Conservation (phyloP, 2,329 filamentous ascomycete species). For the Huntiella decipiens region DNA sequence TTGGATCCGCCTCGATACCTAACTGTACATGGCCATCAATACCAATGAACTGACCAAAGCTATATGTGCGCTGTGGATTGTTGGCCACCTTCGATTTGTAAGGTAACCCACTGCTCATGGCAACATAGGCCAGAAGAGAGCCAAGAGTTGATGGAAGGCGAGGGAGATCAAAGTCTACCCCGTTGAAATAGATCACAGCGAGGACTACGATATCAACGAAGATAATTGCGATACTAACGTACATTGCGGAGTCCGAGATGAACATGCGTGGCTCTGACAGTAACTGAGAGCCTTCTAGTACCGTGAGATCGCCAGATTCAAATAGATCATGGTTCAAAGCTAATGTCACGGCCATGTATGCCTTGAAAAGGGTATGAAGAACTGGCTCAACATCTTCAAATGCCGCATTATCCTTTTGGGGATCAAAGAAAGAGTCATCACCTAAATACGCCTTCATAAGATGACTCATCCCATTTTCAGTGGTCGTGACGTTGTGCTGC, state of each 20-base stretch:
- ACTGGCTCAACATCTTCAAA: neutral
- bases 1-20: conserved; percentile 30
- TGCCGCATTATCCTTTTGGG: neutral
- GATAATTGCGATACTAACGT: conserved; percentile 25
- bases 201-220: conserved; percentile 24
- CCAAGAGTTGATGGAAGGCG: conserved; percentile 33
- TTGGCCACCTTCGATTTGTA: neutral
- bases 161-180: conserved; percentile 26
- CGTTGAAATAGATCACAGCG: conserved; percentile 22
- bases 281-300: conserved; percentile 12
- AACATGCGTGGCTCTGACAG: conserved; percentile 26
- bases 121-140: conserved; percentile 26
- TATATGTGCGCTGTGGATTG: conserved; percentile 12
- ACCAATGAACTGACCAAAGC: conserved; percentile 31
- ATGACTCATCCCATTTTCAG: conserved; percentile 2
- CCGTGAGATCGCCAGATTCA: neutral
- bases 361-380: neutral
- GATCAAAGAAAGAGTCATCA: neutral
- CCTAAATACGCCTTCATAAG: neutral
- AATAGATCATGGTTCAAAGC: conserved; percentile 18
- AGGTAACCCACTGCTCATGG: conserved; percentile 24
- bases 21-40: conserved; percentile 27
- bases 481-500: neutral
- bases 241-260: conserved; percentile 26
- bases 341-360: neutral